A percentile compares a stretch with the other conserved stretches of the same genome.
Conservation (phyloP, 148 eudicot species). For the Rhododendron ovatum region DNA sequence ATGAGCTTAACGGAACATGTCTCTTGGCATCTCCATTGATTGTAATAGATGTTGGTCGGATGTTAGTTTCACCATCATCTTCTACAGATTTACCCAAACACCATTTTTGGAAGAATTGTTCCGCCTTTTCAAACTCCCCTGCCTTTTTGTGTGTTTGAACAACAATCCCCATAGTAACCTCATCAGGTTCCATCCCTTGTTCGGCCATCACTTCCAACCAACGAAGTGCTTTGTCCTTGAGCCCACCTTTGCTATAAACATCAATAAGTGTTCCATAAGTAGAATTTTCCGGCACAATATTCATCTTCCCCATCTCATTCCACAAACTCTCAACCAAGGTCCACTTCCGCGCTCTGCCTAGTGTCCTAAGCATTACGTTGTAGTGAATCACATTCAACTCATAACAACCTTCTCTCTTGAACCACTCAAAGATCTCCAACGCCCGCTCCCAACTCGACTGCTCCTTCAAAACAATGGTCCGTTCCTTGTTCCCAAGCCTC, state of each 20-base stretch:
- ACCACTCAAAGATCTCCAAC: constrained; percentile 87
- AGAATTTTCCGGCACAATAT: constrained; percentile 55
- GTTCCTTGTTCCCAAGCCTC: constrained; percentile 73
- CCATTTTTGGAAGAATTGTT: constrained; percentile 77
- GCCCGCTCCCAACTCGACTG: constrained; percentile 76
- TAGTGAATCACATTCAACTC: constrained; percentile 95
- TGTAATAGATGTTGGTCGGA: background rate
- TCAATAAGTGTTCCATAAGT: constrained; percentile 91
- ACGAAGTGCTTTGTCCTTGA: constrained; percentile 46
- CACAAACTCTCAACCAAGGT: constrained; percentile 53
- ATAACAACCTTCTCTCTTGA: constrained; percentile 70
- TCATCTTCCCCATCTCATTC: constrained; percentile 64
- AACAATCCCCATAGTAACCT: constrained; percentile 77
- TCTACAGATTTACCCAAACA: constrained; percentile 24
- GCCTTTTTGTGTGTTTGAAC: constrained; percentile 78
- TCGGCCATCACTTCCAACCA: constrained; percentile 80
- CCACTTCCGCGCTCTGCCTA: constrained; percentile 76
- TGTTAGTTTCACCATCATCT: constrained; percentile 12
- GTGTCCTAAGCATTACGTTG: constrained; percentile 69
- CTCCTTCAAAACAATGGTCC: constrained; percentile 88
- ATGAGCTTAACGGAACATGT: constrained; percentile 50
- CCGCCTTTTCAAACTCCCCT: constrained; percentile 77
- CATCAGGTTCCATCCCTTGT: constrained; percentile 78
- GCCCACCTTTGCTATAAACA: constrained; percentile 86
- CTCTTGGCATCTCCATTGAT: constrained; percentile 20